Evolutionary conservation across 2,329 filamentous ascomycete species (phyloP), one percentile per base, ranked within the genome.

Genomic region (Aspergillus phoenicis): DNA sequence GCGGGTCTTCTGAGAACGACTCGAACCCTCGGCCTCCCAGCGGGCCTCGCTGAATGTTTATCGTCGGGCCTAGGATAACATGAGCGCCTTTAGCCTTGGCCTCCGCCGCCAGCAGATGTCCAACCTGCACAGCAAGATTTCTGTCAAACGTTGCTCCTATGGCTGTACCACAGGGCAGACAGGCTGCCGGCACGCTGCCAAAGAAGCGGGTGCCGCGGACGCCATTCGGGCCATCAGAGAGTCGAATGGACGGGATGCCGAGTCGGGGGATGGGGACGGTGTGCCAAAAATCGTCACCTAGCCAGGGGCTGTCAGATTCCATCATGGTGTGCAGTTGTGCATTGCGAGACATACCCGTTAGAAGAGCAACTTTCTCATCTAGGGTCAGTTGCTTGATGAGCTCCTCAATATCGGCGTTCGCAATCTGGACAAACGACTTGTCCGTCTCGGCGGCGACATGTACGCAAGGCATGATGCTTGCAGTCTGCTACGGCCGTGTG

Each of bases 21-120:
- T 95, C 91, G 66, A 94, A 95, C 64, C 93, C 93, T 60, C 91
- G 84, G 15, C 91, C 91, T 17, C 91, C 91, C 0, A 95, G 82
- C 0, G 91, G 91, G 53, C 90, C 89, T 15, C 91, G 85, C 69
- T 94, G 91, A 81, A 93, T 89, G 77, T 91, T 93, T 24, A 93
- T 87, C 0, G 91, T 93, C 1, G 90, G 90, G 0, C 88, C 91
- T 7, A 94, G 82, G 6, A 93, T 80, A 26, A 93, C 84, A 62
- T 91, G 84, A 22, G 89, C 89, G 5, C 89, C 89, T 70, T 91
- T 88, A 13, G 90, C 89, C 69, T 87, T 89, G 15, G 84, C 82
- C 75, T 94, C 91, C 10, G 87, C 81, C 10, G 87, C 91, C 53
- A 94, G 83, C 64, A 91, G 84, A 61, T 85, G 82, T 5, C 91